Conservation (phyloP, 768 basidiomycete species). For the Cantharellus anzutake region DNA sequence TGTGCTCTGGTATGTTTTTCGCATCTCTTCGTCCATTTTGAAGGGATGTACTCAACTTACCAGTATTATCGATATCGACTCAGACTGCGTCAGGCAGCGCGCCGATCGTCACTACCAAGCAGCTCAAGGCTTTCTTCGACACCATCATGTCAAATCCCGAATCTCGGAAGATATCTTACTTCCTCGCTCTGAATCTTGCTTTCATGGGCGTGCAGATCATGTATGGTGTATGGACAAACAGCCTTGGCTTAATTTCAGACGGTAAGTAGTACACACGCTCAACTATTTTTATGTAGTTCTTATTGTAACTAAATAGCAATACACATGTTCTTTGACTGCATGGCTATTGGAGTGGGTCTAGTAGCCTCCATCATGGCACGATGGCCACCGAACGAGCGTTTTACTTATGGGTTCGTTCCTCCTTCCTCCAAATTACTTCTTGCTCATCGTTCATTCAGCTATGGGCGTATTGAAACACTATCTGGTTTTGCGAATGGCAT, state of each 20-base stretch:
- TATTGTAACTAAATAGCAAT: conserved; percentile 44
- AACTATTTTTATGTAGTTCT: background rate
- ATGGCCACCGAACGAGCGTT: conserved; percentile 87
- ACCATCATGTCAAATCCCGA: conserved; percentile 82
- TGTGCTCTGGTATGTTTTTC: background rate
- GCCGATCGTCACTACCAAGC: conserved; percentile 12
- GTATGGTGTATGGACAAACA: conserved; percentile 96
- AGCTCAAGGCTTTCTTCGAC: conserved; percentile 44
- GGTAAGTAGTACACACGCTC: conserved; percentile 31
- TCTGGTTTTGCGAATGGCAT: conserved; percentile 98
- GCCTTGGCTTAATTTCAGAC: conserved; percentile 88
- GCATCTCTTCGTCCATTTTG: background rate
- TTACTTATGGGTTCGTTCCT: conserved; percentile 72
- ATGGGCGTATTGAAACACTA: conserved; percentile 88
- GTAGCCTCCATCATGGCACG: conserved; percentile 96
- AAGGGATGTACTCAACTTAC: background rate
- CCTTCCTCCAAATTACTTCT: background rate
- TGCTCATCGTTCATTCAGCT: conserved; percentile 27
- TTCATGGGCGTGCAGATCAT: conserved; percentile 97
- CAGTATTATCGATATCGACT: background rate
- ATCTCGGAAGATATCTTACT: conserved; percentile 92
- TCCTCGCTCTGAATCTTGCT: conserved; percentile 79
- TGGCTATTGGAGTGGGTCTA: conserved; percentile 89
- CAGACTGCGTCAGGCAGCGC: background rate
- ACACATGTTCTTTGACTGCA: conserved; percentile 98